Percentiles rank a stretch among this genome's conserved stretches.
These are phyloP conservation scores for Pseudopithomyces maydicus DNA, from an alignment of 2,329 filamentous ascomycete genomes.

Conservation along the genomic window DNA sequence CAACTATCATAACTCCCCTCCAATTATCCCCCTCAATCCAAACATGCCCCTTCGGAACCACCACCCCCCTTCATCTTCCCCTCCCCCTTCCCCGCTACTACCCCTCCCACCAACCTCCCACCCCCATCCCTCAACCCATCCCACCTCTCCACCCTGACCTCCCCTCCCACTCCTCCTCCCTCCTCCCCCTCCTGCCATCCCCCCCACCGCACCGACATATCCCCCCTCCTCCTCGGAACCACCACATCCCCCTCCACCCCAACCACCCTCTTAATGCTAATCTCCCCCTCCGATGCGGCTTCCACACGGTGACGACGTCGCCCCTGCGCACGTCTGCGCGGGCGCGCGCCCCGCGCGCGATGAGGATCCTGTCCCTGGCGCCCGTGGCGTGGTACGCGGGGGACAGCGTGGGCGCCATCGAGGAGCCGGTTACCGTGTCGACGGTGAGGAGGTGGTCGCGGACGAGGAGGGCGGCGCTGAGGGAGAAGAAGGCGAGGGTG, in stretches of 20 bases:
- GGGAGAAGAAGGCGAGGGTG: slow-evolving; percentile 17
- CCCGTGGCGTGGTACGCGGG: slow-evolving; percentile 48
- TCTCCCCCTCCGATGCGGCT: slow-evolving; percentile 69
- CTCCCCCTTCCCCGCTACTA: too few species aligned
- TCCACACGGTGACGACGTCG: slow-evolving; percentile 52
- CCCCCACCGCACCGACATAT: slow-evolving; percentile 54
- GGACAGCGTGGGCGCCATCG: slow-evolving; percentile 54
- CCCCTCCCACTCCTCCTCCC: too few species aligned
- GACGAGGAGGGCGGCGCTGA: slow-evolving; percentile 32
- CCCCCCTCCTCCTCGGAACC: slow-evolving; percentile 41
- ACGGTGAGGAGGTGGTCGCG: slow-evolving; percentile 49
- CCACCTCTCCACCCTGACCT: slow-evolving; percentile 27
- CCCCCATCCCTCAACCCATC: slow-evolving; percentile 35
- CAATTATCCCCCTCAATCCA: slow-evolving; percentile 95
- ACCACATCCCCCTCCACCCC: slow-evolving; percentile 81
- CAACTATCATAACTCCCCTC: slow-evolving; percentile 80
- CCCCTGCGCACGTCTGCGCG: slow-evolving; percentile 42
- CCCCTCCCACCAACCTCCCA: slow-evolving; percentile 19
- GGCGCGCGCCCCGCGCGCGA: slow-evolving; percentile 25
- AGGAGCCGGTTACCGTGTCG: slow-evolving; percentile 46
- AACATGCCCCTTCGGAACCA: slow-evolving; percentile 81
- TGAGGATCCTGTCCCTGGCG: slow-evolving; percentile 44
- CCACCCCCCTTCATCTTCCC: slow-evolving; percentile 47
- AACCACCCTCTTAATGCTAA: slow-evolving; percentile 81
- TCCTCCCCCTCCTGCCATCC: slow-evolving; percentile 10